phyloP scores from a whole-genome alignment of 2,329 filamentous ascomycete genomes.

The Colletotrichum lindemuthianum region DNA sequence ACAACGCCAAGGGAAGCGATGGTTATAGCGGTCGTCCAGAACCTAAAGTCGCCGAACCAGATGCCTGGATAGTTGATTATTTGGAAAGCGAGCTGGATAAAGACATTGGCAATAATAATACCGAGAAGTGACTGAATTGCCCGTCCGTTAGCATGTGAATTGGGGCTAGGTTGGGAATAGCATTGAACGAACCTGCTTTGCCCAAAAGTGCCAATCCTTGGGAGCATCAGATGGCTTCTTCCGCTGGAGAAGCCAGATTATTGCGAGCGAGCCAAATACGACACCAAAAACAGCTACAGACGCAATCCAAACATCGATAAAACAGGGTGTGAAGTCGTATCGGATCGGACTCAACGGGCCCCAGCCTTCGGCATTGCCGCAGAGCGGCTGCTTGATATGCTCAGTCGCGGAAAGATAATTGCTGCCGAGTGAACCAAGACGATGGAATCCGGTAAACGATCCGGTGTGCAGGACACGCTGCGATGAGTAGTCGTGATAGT shows the following conservation, averaged over 20 bases:
- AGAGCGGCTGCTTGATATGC: slow-evolving; percentile 75
- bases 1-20: slow-evolving; percentile 78
- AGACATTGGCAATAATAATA: slow-evolving; percentile 73
- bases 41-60: slow-evolving; percentile 85
- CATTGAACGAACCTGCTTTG: slow-evolving; percentile 77
- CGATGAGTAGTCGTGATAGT: slow-evolving; percentile 45
- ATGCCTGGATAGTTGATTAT: slow-evolving; percentile 73
- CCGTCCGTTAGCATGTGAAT: slow-evolving; percentile 26
- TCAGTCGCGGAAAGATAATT: slow-evolving; percentile 68
- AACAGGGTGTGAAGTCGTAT: slow-evolving; percentile 97
- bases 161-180: background rate
- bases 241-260: slow-evolving; percentile 82
- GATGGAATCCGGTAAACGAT: slow-evolving; percentile 69
- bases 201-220: slow-evolving; percentile 93
- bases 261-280: slow-evolving; percentile 77
- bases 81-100: slow-evolving; percentile 80
- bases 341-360: slow-evolving; percentile 87
- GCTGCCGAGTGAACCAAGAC: slow-evolving; percentile 60
- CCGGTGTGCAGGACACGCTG: slow-evolving; percentile 64
- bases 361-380: slow-evolving; percentile 93
- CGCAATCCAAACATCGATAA: slow-evolving; percentile 90
- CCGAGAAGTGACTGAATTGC: slow-evolving; percentile 65
- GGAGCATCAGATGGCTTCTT: slow-evolving; percentile 72
- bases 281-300: slow-evolving; percentile 82
- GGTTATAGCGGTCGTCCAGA: slow-evolving; percentile 81